Evolutionary conservation across 23 red algal genomes (phyloP).

Genomic region (Cyanidiococcus yangmingshanensis): DNA sequence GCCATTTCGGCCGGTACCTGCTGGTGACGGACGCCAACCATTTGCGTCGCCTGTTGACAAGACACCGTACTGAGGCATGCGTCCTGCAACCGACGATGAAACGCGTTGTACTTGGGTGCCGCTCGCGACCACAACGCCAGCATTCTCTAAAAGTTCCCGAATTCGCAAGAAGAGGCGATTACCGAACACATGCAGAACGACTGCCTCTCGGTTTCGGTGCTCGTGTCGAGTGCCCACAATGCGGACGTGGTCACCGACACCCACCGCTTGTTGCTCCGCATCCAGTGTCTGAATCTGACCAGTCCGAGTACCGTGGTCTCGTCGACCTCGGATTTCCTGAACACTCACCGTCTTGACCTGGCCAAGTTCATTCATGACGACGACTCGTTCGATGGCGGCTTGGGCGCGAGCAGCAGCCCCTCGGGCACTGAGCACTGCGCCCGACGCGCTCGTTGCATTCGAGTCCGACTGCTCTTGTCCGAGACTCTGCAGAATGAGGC

Average conservation of each 20-base stretch:
- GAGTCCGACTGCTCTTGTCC: neutral
- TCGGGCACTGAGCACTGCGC: neutral
- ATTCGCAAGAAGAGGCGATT: conserved; percentile 10
- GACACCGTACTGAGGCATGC: too few relatives aligned
- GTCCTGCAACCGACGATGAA: neutral
- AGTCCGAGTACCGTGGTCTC: conserved; percentile 18
- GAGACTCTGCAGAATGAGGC: conserved; percentile 26
- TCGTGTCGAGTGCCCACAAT: conserved; percentile 29
- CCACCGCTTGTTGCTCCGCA: conserved; percentile 50
- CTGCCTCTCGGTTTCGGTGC: conserved; percentile 1
- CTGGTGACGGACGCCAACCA: neutral
- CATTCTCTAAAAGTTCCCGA: neutral
- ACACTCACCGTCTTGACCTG: conserved; percentile 34
- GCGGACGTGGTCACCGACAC: conserved; percentile 60
- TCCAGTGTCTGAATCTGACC: conserved; percentile 35
- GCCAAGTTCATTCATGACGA: conserved; percentile 46
- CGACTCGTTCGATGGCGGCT: conserved; percentile 35
- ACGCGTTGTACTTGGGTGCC: neutral
- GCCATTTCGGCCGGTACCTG: too few relatives aligned
- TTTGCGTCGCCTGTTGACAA: too few relatives aligned
- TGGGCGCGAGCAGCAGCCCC: neutral
- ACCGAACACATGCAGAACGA: conserved; percentile 4
- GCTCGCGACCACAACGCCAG: conserved; percentile 4
- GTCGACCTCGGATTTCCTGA: conserved; percentile 46
- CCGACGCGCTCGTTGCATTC: neutral